A percentile compares a stretch with the other conserved stretches of the same genome.
Conservation (phyloP, 257 asterid genomes). For the Nicotiana tomentosiformis region DNA sequence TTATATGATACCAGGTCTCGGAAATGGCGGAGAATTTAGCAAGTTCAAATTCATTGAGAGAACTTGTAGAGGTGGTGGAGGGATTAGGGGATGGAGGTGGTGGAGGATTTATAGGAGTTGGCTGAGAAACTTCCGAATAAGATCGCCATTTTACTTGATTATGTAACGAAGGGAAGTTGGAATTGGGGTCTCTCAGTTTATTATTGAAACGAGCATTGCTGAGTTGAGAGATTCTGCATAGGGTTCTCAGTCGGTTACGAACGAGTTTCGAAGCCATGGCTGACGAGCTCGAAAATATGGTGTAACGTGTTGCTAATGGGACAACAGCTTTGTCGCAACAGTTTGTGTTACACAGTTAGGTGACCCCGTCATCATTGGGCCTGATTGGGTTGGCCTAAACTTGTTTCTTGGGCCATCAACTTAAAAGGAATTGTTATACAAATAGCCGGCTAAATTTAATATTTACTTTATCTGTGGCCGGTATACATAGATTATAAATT, state of each 20-base stretch:
- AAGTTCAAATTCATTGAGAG: slow-evolving; percentile 65
- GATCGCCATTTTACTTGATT: slow-evolving; percentile 23
- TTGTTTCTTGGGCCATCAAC: neutral
- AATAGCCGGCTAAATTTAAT: no score
- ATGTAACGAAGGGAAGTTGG: neutral
- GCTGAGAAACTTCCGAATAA: slow-evolving; percentile 35
- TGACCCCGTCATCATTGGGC: neutral
- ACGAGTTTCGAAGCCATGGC: slow-evolving; percentile 47
- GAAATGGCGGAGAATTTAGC: slow-evolving; percentile 63
- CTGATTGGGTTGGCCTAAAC: neutral
- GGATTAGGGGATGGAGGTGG: neutral
- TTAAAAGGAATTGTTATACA: no score
- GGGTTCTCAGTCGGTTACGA: slow-evolving; percentile 31
- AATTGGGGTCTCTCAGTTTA: slow-evolving; percentile 5
- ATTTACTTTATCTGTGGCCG: no score
- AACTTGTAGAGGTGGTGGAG: slow-evolving; percentile 26
- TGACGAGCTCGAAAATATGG: neutral
- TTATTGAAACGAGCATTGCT: neutral
- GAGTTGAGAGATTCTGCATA: slow-evolving; percentile 15
- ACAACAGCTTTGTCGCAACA: neutral
- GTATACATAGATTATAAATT: no score
- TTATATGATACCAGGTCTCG: slow-evolving; percentile 53
- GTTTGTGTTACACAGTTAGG: neutral
- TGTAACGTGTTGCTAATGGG: neutral
- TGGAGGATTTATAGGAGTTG: slow-evolving; percentile 26